These are phyloP conservation scores for Cyberlindnera suaveolens DNA, from an alignment of 805 yeast species.

Conservation along the genomic window DNA sequence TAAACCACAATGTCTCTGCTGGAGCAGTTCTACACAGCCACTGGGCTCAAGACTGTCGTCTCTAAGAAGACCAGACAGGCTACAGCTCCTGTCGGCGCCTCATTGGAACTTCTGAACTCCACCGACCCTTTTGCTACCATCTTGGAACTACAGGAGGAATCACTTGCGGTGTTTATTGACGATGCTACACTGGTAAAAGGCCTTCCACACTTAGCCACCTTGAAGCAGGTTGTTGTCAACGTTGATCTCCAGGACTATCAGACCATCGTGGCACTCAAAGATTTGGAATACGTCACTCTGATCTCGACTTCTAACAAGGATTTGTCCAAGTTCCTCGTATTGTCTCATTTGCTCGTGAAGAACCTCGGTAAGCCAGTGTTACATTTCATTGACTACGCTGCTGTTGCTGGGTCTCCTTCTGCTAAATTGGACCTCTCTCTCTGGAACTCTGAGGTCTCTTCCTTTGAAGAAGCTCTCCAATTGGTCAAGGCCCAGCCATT, in stretches of 20 bases:
- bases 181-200: constrained; percentile 49
- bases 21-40: not conserved
- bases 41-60: constrained; percentile 1
- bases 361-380: constrained; percentile 50
- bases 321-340: constrained; percentile 45
- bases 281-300: constrained; percentile 55
- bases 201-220: constrained; percentile 48
- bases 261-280: constrained; percentile 65
- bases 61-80: constrained; percentile 10
- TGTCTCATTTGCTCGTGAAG: constrained; percentile 53
- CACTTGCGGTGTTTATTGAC: constrained; percentile 36
- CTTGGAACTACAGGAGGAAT: constrained; percentile 4
- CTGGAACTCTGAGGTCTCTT: constrained; percentile 18
- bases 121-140: constrained; percentile 12
- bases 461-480: constrained; percentile 28
- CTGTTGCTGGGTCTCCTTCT: not conserved
- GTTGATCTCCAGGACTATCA: constrained; percentile 64
- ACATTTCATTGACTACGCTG: constrained; percentile 51
- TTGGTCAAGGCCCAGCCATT: constrained; percentile 24
- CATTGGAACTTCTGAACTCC: constrained; percentile 12
- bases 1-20: not conserved
- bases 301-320: constrained; percentile 60
- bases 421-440: constrained; percentile 11
- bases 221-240: constrained; percentile 52
- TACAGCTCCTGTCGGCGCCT: constrained; percentile 1